These are phyloP conservation scores for Gastrolobium villosum DNA, from an alignment of 306 rosid genomes.

Conservation along the genomic window DNA sequence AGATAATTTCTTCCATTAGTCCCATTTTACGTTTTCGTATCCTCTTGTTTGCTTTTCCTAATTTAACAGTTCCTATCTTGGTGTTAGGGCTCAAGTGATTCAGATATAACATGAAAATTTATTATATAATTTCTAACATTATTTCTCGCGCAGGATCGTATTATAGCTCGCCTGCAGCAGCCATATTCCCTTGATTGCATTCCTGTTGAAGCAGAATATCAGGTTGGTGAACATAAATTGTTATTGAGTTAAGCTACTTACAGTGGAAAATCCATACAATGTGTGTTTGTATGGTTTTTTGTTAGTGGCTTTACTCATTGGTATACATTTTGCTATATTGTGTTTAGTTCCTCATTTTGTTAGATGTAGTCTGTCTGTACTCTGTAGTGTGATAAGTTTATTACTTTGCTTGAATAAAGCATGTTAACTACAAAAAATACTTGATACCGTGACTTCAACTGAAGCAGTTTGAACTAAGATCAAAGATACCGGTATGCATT, in stretches of 20 bases:
- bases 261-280: not conserved
- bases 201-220: conserved; percentile 99
- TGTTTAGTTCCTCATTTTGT: conserved; percentile 1
- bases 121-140: not conserved
- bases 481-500: not conserved
- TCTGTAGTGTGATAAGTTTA: not conserved
- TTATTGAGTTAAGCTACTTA: not conserved
- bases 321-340: not conserved
- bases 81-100: not conserved
- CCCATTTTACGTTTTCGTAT: conserved; percentile 23
- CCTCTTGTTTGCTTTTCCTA: conserved; percentile 9
- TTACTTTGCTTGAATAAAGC: conserved; percentile 15
- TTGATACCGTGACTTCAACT: conserved; percentile 6
- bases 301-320: conserved; percentile 1
- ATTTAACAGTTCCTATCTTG: not conserved
- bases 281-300: not conserved
- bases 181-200: conserved; percentile 98
- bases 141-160: conserved; percentile 77
- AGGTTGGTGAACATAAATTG: conserved; percentile 59
- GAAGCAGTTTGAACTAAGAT: conserved; percentile 9
- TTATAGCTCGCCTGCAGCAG: conserved; percentile 95
- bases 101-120: conserved; percentile 20
- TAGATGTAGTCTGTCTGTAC: not conserved
- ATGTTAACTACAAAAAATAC: conserved; percentile 22
- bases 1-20: conserved; percentile 10